These are phyloP conservation scores for Xylariomycetidae sp. DNA, from an alignment of 2,329 filamentous ascomycete genomes.

Conservation along the genomic window DNA sequence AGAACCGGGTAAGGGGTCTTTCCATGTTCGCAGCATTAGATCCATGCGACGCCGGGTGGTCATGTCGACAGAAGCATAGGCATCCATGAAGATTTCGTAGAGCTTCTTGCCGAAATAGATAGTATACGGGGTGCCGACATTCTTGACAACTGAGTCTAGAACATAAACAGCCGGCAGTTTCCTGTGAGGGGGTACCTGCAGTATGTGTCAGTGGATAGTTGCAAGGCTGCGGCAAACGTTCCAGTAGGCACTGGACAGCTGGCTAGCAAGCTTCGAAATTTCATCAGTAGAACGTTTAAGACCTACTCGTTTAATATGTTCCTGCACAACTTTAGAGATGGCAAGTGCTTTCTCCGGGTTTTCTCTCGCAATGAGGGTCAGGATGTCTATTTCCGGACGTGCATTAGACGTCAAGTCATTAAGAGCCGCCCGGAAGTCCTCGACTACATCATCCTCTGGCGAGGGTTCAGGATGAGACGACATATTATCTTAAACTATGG, in stretches of 20 bases:
- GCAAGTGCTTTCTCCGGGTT: conserved; percentile 93
- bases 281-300: conserved; percentile 4
- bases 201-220: too few species aligned
- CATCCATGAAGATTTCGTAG: conserved; percentile 93
- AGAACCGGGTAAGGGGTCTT: conserved; percentile 90
- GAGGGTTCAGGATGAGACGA: conserved; percentile 48
- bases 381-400: conserved; percentile 91
- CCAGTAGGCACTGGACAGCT: too few species aligned
- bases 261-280: not conserved
- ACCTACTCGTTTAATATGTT: conserved; percentile 93
- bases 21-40: conserved; percentile 97
- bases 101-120: conserved; percentile 89
- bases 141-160: conserved; percentile 96
- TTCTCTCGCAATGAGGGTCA: conserved; percentile 96
- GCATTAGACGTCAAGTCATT: conserved; percentile 89
- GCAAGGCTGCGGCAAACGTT: too few species aligned
- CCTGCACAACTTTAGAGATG: conserved; percentile 84
- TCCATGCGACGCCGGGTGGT: conserved; percentile 86
- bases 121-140: conserved; percentile 96
- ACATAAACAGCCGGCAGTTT: conserved; percentile 97
- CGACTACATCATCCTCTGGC: conserved; percentile 90
- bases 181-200: conserved; percentile 76
- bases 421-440: conserved; percentile 90
- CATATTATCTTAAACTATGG: conserved; percentile 30
- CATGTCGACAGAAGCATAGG: conserved; percentile 83